Base-by-base conservation (phyloP, 495 filamentous ascomycete species). In the Podospora appendiculata region DNA sequence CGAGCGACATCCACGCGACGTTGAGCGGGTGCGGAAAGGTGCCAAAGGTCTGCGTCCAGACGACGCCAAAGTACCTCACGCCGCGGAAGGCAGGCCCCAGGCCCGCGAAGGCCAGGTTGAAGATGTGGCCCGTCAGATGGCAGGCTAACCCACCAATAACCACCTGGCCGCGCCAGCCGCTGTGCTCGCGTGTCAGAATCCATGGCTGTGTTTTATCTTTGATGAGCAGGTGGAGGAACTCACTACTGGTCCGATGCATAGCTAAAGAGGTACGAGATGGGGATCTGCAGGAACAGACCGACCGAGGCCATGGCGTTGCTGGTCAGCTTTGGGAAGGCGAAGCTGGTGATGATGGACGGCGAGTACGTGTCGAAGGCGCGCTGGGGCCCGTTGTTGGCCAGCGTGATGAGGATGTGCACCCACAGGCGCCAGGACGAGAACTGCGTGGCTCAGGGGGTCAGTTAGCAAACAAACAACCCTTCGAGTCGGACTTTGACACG, bases 21-120 rank as follows among this genome's bases (percentile, higher is more conserved):
- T 71, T 71, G 46, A 70, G 63, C n/a, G 67, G 69, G 44, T 70
- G 64, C 40, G 64, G 58, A 13, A 63, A 76, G 60, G 60, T 74
- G 66, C 76, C 79, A 68, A 72, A 79, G 53, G 61, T 74, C 73
- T 65, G 74, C 52, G 67, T 79, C 72, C 52, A 79, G n/a, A 78
- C 68, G 0, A 76, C 71, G 1, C 73, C 75, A 45, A 76, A 74
- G 52, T 66, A 51, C 35, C 60, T 38, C 46, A 61, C 40, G 46
- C 58, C 53, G 16, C 54, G 43, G 39, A 43, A 14, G 58, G 60
- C 40, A 2, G 17, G 34, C 35, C 38, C 45, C 18, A 59, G 43
- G 33, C 57, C 57, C 32, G 62, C 62, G 48, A 69, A 69, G 34
- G 41, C n/a, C 48, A 62, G 71, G 45, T 72, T 71, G 45, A 69